Conservation (phyloP, 768 basidiomycete species). For the Calocera cornea region DNA sequence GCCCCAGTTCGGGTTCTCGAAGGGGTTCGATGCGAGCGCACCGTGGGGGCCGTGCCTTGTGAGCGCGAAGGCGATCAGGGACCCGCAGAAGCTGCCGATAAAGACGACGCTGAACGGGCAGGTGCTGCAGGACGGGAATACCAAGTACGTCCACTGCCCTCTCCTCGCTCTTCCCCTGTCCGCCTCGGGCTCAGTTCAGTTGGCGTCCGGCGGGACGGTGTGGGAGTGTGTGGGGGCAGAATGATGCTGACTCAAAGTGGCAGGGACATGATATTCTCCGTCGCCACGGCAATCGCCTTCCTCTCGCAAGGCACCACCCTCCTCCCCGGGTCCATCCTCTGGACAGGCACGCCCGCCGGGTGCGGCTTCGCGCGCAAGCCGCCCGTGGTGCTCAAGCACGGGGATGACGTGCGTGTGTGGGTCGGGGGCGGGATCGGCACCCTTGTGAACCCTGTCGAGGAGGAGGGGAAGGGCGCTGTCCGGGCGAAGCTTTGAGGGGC, state of each 20-base stretch:
- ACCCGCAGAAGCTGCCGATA: conserved; percentile 52
- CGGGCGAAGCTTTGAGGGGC: background rate
- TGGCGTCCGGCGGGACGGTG: too few relatives aligned
- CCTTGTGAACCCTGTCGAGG: conserved; percentile 61
- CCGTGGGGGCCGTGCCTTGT: conserved; percentile 77
- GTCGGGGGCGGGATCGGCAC: conserved; percentile 65
- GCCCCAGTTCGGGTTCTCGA: conserved; percentile 80
- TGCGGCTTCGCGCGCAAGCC: conserved; percentile 69
- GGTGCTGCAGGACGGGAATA: conserved; percentile 59
- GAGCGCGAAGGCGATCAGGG: conserved; percentile 43
- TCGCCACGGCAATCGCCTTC: conserved; percentile 63
- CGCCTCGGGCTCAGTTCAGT: background rate
- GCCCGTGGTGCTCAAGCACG: conserved; percentile 53
- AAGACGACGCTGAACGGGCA: conserved; percentile 54
- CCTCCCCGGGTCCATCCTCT: conserved; percentile 64
- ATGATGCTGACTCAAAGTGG: background rate
- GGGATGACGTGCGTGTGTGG: conserved; percentile 57
- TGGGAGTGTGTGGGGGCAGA: too few relatives aligned
- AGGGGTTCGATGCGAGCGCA: conserved; percentile 58
- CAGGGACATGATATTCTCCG: conserved; percentile 71
- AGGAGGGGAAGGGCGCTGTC: conserved; percentile 31
- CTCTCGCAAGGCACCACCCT: conserved; percentile 77
- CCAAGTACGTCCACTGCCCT: conserved; percentile 45
- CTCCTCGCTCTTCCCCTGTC: background rate
- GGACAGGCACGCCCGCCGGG: conserved; percentile 47